Conservation (phyloP, 805 yeast species). For the Saccharomycopsis babjevae region DNA sequence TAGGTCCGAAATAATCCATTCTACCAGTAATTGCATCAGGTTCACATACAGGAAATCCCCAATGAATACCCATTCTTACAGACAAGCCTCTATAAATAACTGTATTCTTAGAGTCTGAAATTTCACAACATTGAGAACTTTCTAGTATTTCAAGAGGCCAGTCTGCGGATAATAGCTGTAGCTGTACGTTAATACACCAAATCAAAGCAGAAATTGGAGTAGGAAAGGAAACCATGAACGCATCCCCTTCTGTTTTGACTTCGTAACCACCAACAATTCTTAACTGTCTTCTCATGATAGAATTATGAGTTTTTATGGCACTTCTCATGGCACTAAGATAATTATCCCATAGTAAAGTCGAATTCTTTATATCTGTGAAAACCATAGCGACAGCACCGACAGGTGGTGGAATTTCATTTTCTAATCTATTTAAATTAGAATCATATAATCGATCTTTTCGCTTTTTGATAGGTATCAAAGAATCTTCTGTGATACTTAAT, state of each 20-base stretch:
- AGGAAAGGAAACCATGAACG: constrained; percentile 95
- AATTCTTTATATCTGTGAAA: constrained; percentile 92
- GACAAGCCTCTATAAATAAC: constrained; percentile 78
- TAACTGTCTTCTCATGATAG: constrained; percentile 86
- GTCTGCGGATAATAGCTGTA: constrained; percentile 70
- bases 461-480: constrained; percentile 31
- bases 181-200: constrained; percentile 93
- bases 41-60: constrained; percentile 97
- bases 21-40: constrained; percentile 88
- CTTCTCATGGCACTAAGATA: constrained; percentile 92
- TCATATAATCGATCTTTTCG: constrained; percentile 51
- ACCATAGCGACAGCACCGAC: constrained; percentile 91
- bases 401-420: constrained; percentile 90
- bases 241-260: constrained; percentile 98
- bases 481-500: constrained; percentile 27
- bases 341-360: constrained; percentile 88
- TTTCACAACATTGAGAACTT: constrained; percentile 73
- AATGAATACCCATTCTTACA: constrained; percentile 96
- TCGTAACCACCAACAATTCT: constrained; percentile 95
- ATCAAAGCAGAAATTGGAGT: constrained; percentile 80
- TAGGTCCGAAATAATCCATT: constrained; percentile 98
- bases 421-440: constrained; percentile 69
- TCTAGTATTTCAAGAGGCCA: constrained; percentile 94
- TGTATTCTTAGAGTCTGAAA: constrained; percentile 48
- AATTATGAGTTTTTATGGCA: constrained; percentile 89